These are phyloP conservation scores for Fomes fomentarius DNA, from an alignment of 1,284 basidiomycete genomes.

Conservation along the genomic window DNA sequence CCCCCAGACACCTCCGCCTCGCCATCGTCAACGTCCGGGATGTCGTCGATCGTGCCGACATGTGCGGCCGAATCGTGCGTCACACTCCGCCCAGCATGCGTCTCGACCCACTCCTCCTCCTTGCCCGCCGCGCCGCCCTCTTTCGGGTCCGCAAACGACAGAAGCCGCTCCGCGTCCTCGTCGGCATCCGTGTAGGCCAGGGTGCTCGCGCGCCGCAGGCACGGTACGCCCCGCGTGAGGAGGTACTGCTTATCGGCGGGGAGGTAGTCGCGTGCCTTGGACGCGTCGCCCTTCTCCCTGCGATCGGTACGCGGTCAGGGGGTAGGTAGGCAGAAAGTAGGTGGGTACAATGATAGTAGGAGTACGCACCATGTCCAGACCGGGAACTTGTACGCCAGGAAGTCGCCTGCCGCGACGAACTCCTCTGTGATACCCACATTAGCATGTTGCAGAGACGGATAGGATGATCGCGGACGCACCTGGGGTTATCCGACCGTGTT, in stretches of 20 bases:
- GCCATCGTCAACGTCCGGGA: slow-evolving; percentile 93
- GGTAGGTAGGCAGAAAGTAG: background rate
- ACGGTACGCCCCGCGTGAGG: slow-evolving; percentile 91
- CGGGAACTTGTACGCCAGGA: slow-evolving; percentile 93
- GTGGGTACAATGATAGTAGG: background rate
- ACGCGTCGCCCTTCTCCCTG: slow-evolving; percentile 89
- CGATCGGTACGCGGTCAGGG: slow-evolving; percentile 1
- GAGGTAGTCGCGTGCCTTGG: slow-evolving; percentile 88
- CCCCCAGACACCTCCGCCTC: slow-evolving; percentile 83
- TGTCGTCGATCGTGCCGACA: slow-evolving; percentile 73
- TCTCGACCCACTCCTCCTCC: slow-evolving; percentile 87
- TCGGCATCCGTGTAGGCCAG: slow-evolving; percentile 94
- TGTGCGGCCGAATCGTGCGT: slow-evolving; percentile 52
- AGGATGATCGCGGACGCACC: slow-evolving; percentile 55
- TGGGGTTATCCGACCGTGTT: slow-evolving; percentile 95
- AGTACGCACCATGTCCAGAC: slow-evolving; percentile 87
- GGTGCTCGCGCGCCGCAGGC: slow-evolving; percentile 87
- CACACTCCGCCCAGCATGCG: slow-evolving; percentile 73
- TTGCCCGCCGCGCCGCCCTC: slow-evolving; percentile 44
- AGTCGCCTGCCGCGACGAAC: slow-evolving; percentile 95
- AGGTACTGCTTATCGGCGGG: slow-evolving; percentile 97
- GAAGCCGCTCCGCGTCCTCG: slow-evolving; percentile 90
- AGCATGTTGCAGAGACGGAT: slow-evolving; percentile 17
- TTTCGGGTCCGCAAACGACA: slow-evolving; percentile 68
- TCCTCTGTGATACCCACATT: slow-evolving; percentile 67